These are phyloP conservation scores for Ophiostoma himal-ulmi DNA, from an alignment of 2,329 filamentous ascomycete genomes.

Conservation along the genomic window DNA sequence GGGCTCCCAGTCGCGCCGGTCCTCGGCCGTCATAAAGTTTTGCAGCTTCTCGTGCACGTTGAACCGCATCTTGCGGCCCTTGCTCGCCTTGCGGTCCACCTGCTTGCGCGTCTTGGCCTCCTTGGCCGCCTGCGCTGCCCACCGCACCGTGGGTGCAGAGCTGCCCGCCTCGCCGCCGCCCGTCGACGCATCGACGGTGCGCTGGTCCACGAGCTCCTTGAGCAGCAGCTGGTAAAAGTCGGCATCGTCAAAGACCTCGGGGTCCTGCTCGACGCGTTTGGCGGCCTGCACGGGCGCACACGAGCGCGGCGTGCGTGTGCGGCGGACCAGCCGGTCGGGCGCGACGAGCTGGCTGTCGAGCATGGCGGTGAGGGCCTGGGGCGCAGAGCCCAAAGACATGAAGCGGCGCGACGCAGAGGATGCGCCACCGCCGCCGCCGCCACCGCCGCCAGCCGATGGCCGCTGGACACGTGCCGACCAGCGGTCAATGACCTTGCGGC, in stretches of 20 bases:
- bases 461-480: conserved; percentile 79
- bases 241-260: conserved; percentile 79
- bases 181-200: conserved; percentile 60
- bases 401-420: conserved; percentile 50
- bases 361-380: conserved; percentile 60
- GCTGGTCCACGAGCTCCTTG: conserved; percentile 87
- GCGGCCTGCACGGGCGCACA: conserved; percentile 66
- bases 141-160: conserved; percentile 51
- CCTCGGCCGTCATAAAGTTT: conserved; percentile 95
- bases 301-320: conserved; percentile 65
- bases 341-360: conserved; percentile 63
- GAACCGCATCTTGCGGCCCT: conserved; percentile 89
- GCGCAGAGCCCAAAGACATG: conserved; percentile 37
- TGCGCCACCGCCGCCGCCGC: conserved; percentile 44
- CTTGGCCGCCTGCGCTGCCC: conserved; percentile 63
- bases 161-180: conserved; percentile 35
- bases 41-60: conserved; percentile 95
- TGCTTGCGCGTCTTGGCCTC: conserved; percentile 75
- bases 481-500: conserved; percentile 73
- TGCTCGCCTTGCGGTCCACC: conserved; percentile 90
- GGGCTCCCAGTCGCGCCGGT: conserved; percentile 72
- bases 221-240: conserved; percentile 91
- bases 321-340: conserved; percentile 61
- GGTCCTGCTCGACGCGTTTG: conserved; percentile 51
- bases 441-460: conserved; percentile 38